phyloP scores from a whole-genome alignment of 2,329 filamentous ascomycete species.

The Fusarium devonianum region DNA sequence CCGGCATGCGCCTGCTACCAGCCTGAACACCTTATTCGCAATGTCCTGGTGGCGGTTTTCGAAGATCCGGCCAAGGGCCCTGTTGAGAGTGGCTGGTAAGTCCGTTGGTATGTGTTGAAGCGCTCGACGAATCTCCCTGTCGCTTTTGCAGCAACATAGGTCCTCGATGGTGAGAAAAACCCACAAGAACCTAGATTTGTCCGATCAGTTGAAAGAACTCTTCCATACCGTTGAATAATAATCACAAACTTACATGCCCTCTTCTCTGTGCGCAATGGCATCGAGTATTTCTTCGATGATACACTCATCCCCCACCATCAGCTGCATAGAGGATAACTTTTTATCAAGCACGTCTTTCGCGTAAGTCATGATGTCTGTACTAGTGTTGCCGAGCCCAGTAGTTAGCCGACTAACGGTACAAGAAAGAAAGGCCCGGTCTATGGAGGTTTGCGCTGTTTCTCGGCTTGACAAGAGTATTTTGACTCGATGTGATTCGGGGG shows the following conservation, averaged over 20 bases:
- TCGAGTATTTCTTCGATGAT: constrained; percentile 5
- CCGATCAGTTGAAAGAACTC: no score
- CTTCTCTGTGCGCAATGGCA: constrained; percentile 7
- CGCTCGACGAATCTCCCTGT: constrained; percentile 8
- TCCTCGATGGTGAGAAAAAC: constrained; percentile 18
- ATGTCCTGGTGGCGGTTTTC: not conserved
- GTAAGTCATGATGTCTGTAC: constrained; percentile 10
- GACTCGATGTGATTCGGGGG: not conserved
- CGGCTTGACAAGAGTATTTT: constrained; percentile 9
- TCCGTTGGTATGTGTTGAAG: constrained; percentile 9
- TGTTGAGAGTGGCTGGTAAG: constrained; percentile 15
- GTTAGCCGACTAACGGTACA: not conserved
- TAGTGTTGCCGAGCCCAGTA: constrained; percentile 2
- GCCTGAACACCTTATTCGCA: constrained; percentile 9
- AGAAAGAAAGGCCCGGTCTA: not conserved
- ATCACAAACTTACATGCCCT: constrained; percentile 16
- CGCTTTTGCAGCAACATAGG: constrained; percentile 15
- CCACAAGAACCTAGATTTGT: constrained; percentile 32
- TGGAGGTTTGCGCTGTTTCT: not conserved
- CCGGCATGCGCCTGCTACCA: not conserved
- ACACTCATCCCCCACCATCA: not conserved
- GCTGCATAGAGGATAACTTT: not conserved
- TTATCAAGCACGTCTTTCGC: constrained; percentile 2
- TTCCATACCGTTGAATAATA: not conserved
- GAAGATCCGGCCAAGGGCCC: constrained; percentile 5